Evolutionary conservation across 2,329 filamentous ascomycete species (phyloP).

Genomic region (Penicillium hordei): DNA sequence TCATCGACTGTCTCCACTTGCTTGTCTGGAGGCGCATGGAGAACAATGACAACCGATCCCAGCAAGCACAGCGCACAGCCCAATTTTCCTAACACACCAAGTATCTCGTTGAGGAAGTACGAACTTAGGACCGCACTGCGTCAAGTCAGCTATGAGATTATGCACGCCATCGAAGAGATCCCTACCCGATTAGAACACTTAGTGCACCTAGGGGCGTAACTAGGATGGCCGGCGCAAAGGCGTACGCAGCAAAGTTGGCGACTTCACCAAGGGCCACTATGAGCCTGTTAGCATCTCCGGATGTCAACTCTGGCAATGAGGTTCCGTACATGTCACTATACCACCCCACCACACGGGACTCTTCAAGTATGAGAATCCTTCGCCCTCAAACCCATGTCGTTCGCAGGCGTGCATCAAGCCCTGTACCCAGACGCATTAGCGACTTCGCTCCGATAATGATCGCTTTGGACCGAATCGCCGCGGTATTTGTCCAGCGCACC

Average conservation of each 20-base stretch:
- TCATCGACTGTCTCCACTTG: slow-evolving; percentile 88
- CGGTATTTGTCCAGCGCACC: not conserved
- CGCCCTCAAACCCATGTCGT: slow-evolving; percentile 92
- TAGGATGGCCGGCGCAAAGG: slow-evolving; percentile 96
- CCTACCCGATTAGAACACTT: slow-evolving; percentile 81
- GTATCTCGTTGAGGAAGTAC: slow-evolving; percentile 86
- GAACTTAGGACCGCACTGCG: slow-evolving; percentile 81
- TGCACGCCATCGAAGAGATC: slow-evolving; percentile 3
- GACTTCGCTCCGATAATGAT: not conserved
- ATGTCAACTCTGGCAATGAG: slow-evolving; percentile 13
- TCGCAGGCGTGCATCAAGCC: slow-evolving; percentile 88
- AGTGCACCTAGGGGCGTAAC: slow-evolving; percentile 93
- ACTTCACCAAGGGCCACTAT: slow-evolving; percentile 88
- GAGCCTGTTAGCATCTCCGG: slow-evolving; percentile 25
- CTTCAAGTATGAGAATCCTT: slow-evolving; percentile 89
- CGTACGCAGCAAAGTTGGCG: slow-evolving; percentile 97
- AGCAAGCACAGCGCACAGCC: slow-evolving; percentile 96
- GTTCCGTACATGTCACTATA: slow-evolving; percentile 73
- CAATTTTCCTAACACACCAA: slow-evolving; percentile 88
- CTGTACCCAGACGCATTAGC: slow-evolving; percentile 46
- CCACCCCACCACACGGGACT: slow-evolving; percentile 98
- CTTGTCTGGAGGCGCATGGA: slow-evolving; percentile 93
- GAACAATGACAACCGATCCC: slow-evolving; percentile 93
- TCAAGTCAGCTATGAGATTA: slow-evolving; percentile 23
- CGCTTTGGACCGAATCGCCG: not conserved